Percentiles rank a stretch among this genome's conserved stretches.
Conservation (phyloP, 2,329 filamentous ascomycete genomes). For the Neocucurbitaria cava region DNA sequence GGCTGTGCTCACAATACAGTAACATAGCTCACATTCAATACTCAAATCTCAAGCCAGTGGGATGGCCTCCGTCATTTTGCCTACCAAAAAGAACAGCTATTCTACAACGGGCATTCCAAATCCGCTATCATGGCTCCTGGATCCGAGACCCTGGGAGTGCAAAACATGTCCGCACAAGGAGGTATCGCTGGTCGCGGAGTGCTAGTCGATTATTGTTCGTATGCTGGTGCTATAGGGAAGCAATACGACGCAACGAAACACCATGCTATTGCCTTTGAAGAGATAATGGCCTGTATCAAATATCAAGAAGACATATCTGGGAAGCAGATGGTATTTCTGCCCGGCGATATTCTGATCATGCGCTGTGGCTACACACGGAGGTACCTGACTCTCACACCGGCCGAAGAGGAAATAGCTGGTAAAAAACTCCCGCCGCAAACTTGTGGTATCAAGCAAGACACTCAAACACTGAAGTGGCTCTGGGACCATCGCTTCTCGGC, state of each 20-base stretch:
- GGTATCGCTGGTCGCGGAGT: constrained; percentile 26
- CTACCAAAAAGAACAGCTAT: constrained; percentile 2
- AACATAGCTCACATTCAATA: constrained; percentile 55
- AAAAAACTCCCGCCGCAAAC: not conserved
- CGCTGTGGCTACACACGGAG: constrained; percentile 25
- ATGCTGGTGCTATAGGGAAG: constrained; percentile 21
- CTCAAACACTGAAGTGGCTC: constrained; percentile 37
- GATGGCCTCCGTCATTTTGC: constrained; percentile 43
- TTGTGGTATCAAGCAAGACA: constrained; percentile 28
- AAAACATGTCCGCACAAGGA: constrained; percentile 25
- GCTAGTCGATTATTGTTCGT: constrained; percentile 25
- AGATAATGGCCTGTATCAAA: constrained; percentile 18
- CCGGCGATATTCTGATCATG: constrained; percentile 29
- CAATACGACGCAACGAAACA: constrained; percentile 12
- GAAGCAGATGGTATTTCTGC: constrained; percentile 14
- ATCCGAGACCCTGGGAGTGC: constrained; percentile 6
- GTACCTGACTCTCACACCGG: constrained; percentile 12
- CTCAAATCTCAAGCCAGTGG: constrained; percentile 64
- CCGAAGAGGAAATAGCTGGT: constrained; percentile 7
- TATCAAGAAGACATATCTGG: not conserved
- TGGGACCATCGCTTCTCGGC: constrained; percentile 41
- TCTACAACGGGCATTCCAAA: not conserved
- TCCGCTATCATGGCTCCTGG: not conserved
- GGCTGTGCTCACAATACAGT: not conserved
- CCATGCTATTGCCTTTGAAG: constrained; percentile 16